Evolutionary conservation across 306 rosid species (phyloP), one percentile per base, ranked within the genome.

Genomic region (Ormosia semicastrata): DNA sequence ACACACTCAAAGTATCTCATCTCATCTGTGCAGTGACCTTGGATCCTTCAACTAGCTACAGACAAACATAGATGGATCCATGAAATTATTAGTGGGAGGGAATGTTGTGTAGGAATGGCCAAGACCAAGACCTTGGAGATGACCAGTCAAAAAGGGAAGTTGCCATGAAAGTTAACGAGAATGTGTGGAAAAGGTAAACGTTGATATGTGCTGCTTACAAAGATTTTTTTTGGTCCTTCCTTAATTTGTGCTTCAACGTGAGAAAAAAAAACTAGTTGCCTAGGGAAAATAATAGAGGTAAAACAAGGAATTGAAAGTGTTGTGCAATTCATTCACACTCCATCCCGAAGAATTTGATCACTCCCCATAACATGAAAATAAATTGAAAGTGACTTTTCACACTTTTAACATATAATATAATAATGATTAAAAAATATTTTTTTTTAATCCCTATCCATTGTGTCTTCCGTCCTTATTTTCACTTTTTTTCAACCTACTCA

Each of bases 141-240:
- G 92, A 89, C 90, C 86, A 89, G 97, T 92, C 97, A 92, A 92
- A 90, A 91, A 80, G 84, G 79, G 49, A 53, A n/a, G 79, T 33
- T 71, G 77, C 84, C 90, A 76, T 92, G 73, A 85, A 90, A 85
- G 81, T 87, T 83, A 75, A 87, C 83, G 52, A 87, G 78, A 79
- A 84, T 84, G 83, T 63, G 78, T 76, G 84, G 46, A 34, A 80
- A 85, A 81, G 64, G 80, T 36, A 76, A 37, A 58, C 71, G 8
- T 63, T 73, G 72, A 62, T 47, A 44, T 80, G 69, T 86, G 76
- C 69, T 77, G 60, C 43, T 80, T 74, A 70, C 80, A 73, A 78
- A 73, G 68, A 67, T 62, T 84, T 87, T 87, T 86, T 80, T 83
- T 72, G 77, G 17, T 36, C 70, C 29, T 75, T 73, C 52, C 56